Evolutionary conservation across 1,284 basidiomycete species (phyloP).

Genomic region (Rhodotorula sp.): DNA sequence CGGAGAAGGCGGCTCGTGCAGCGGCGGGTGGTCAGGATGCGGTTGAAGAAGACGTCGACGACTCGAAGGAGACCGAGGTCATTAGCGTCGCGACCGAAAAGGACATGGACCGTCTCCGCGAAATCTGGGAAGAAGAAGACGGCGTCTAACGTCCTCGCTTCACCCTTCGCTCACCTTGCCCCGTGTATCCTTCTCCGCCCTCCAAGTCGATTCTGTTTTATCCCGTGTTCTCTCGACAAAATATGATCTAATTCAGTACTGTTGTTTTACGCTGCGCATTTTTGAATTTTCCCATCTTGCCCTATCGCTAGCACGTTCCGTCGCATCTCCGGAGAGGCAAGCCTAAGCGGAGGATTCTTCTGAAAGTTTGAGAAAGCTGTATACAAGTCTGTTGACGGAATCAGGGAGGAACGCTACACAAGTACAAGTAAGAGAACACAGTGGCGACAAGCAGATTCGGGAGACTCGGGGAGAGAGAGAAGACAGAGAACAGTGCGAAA

Average conservation of each 20-base stretch:
- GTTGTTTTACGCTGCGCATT: too few species aligned
- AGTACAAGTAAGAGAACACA: not conserved
- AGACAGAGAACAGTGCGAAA: not conserved
- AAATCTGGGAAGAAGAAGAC: slow-evolving; percentile 27
- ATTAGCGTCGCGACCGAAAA: slow-evolving; percentile 39
- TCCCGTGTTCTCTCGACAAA: not conserved
- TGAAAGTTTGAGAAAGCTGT: not conserved
- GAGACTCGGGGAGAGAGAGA: not conserved
- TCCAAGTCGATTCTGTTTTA: not conserved
- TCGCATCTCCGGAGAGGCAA: too few species aligned
- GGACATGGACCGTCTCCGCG: slow-evolving; percentile 27
- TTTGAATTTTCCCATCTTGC: too few species aligned
- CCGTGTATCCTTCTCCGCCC: not conserved
- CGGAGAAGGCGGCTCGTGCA: slow-evolving; percentile 6
- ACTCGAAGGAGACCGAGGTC: slow-evolving; percentile 25
- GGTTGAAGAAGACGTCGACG: not conserved
- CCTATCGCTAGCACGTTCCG: too few species aligned
- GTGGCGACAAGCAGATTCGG: not conserved
- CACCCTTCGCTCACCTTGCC: slow-evolving; percentile 58
- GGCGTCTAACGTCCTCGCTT: not conserved
- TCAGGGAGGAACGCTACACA: not conserved
- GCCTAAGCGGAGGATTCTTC: too few species aligned
- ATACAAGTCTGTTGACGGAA: not conserved
- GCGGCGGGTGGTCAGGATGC: not conserved
- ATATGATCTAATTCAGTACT: not conserved